phyloP scores from a whole-genome alignment of 305 asterid genomes.

The Lippia alba region DNA sequence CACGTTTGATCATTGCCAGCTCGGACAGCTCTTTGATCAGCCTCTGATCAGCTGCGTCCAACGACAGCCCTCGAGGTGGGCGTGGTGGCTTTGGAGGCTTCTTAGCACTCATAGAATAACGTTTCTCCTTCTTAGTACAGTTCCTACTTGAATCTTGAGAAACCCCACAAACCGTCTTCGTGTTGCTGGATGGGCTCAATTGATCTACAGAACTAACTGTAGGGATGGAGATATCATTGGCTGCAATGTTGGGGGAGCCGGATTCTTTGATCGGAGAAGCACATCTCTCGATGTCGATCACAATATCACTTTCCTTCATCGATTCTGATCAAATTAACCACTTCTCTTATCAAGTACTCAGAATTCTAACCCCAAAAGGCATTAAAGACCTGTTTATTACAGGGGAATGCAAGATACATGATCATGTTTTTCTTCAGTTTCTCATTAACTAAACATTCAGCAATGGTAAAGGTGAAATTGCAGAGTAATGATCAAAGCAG shows the following conservation, averaged over 20 bases:
- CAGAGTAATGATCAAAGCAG: neutral
- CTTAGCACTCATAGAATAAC: constrained; percentile 58
- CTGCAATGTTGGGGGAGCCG: constrained; percentile 19
- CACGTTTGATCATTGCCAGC: constrained; percentile 73
- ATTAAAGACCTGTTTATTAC: constrained; percentile 16
- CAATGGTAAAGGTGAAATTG: constrained; percentile 10
- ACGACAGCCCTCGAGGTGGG: constrained; percentile 71
- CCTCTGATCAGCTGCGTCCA: constrained; percentile 89
- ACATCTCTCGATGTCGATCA: constrained; percentile 52
- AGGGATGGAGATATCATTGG: constrained; percentile 22
- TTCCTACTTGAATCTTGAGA: constrained; percentile 44
- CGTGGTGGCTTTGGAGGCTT: constrained; percentile 84
- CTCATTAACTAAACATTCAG: neutral
- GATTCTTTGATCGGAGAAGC: constrained; percentile 37
- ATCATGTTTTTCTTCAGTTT: neutral
- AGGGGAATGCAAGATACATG: neutral
- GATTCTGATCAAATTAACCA: constrained; percentile 30
- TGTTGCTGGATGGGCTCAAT: constrained; percentile 12
- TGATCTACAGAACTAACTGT: constrained; percentile 27
- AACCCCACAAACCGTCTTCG: constrained; percentile 28
- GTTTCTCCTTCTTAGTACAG: constrained; percentile 52
- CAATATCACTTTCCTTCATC: constrained; percentile 47
- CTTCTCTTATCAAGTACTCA: neutral
- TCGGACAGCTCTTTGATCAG: constrained; percentile 76
- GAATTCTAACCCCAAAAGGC: neutral